Conservation (phyloP, 208 protist species). For the Trypanosoma caninum region DNA sequence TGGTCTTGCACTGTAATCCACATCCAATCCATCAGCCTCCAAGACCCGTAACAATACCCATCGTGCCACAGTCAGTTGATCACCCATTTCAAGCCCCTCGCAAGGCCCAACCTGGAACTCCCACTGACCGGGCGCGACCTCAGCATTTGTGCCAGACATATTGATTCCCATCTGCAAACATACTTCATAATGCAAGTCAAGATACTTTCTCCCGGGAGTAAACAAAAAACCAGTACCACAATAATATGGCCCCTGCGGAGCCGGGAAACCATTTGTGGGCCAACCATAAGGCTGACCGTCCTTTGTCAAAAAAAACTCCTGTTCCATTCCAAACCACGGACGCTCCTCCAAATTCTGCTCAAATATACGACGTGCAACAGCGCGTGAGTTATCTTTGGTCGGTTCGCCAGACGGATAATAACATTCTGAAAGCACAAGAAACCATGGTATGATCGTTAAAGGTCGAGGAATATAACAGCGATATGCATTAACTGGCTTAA, state of each 20-base stretch:
- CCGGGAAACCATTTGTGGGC: conserved; percentile 90
- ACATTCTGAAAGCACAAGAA: conserved; percentile 90
- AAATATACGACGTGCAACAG: conserved; percentile 80
- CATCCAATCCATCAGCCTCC: conserved; percentile 68
- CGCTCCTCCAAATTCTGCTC: conserved; percentile 63
- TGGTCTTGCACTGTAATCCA: conserved; percentile 91
- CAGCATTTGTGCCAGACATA: conserved; percentile 93
- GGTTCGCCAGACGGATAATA: conserved; percentile 90
- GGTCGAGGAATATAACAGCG: conserved; percentile 63
- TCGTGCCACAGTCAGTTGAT: conserved; percentile 92
- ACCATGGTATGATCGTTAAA: conserved; percentile 81
- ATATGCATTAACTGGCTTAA: conserved; percentile 88
- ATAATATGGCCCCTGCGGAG: conserved; percentile 97
- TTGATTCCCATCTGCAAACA: conserved; percentile 86
- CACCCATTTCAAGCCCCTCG: conserved; percentile 88
- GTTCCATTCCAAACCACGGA: conserved; percentile 88
- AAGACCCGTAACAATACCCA: conserved; percentile 90
- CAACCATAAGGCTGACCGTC: conserved; percentile 75
- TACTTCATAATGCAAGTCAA: conserved; percentile 73
- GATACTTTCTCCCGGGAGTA: conserved; percentile 87
- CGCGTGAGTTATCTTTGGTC: conserved; percentile 90
- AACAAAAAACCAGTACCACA: conserved; percentile 79
- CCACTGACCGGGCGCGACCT: conserved; percentile 97
- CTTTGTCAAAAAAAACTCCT: conserved; percentile 75
- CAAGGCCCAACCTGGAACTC: conserved; percentile 97